Evolutionary conservation across 352 stramenopile genomes (phyloP).

Genomic region (Phytophthora citrophthora): DNA sequence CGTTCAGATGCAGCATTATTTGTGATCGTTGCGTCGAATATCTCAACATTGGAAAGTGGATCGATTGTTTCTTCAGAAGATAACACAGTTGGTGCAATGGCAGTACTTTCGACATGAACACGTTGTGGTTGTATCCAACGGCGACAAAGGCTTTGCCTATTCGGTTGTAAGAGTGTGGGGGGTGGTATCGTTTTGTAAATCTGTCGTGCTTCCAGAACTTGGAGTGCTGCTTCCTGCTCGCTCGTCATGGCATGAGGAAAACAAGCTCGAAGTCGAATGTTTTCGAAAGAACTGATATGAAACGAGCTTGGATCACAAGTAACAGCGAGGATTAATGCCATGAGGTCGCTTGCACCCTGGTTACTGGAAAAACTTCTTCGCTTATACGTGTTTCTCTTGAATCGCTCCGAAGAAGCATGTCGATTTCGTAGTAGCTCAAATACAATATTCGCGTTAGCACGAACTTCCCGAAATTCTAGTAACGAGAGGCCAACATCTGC

Average conservation of each 20-base stretch:
- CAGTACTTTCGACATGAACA: not conserved
- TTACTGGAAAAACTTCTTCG: not conserved
- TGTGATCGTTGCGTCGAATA: not conserved
- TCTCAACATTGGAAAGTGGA: not conserved
- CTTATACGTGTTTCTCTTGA: not conserved
- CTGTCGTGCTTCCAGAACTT: not conserved
- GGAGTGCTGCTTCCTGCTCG: not conserved
- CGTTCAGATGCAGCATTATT: not conserved
- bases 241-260: not conserved
- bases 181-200: not conserved
- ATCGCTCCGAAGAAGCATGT: not conserved
- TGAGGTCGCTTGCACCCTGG: not conserved
- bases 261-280: conserved; percentile 4
- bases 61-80: not conserved
- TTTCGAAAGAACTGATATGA: not conserved
- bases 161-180: not conserved
- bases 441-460: conserved; percentile 1
- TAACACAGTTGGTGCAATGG: not conserved
- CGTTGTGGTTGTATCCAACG: not conserved
- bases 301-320: conserved; percentile 7
- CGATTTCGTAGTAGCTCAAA: conserved; percentile 1
- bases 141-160: not conserved
- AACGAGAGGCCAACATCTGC: conserved; percentile 1
- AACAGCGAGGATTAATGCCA: not conserved
- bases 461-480: conserved; percentile 16